These are phyloP conservation scores for Eremomyces bilateralis DNA, from an alignment of 495 filamentous ascomycete genomes.

Conservation along the genomic window DNA sequence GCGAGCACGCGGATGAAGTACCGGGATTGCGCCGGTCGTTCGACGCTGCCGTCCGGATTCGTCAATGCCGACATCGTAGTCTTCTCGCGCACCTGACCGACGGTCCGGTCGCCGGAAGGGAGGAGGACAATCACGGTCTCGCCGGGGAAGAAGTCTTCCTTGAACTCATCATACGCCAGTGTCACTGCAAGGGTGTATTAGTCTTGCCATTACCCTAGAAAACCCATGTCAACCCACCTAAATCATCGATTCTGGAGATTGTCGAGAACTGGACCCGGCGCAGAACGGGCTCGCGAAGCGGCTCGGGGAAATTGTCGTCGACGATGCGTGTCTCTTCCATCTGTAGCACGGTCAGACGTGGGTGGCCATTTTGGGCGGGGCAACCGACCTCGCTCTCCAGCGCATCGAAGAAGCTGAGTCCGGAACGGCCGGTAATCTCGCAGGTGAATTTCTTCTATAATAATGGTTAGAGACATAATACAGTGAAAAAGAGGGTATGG, in stretches of 20 bases:
- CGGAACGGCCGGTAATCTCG: constrained; percentile 83
- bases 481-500: background rate
- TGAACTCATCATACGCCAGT: constrained; percentile 64
- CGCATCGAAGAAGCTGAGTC: constrained; percentile 84
- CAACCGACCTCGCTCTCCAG: constrained; percentile 79
- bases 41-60: too few species aligned
- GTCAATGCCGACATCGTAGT: constrained; percentile 36
- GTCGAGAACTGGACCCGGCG: constrained; percentile 80
- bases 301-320: constrained; percentile 76
- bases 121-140: constrained; percentile 61
- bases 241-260: constrained; percentile 71
- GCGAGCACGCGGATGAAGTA: too few species aligned
- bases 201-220: constrained; percentile 25
- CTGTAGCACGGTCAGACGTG: constrained; percentile 30
- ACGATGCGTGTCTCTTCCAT: constrained; percentile 70
- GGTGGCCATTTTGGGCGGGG: too few species aligned
- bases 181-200: constrained; percentile 1
- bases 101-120: constrained; percentile 43
- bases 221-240: constrained; percentile 50
- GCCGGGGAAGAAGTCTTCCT: constrained; percentile 80
- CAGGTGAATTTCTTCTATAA: constrained; percentile 70
- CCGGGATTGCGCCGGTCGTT: too few species aligned
- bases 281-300: constrained; percentile 75
- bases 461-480: constrained; percentile 8
- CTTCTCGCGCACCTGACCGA: constrained; percentile 71